Conservation (phyloP, 2,329 filamentous ascomycete species). For the Alternaria angustiovoidea region DNA sequence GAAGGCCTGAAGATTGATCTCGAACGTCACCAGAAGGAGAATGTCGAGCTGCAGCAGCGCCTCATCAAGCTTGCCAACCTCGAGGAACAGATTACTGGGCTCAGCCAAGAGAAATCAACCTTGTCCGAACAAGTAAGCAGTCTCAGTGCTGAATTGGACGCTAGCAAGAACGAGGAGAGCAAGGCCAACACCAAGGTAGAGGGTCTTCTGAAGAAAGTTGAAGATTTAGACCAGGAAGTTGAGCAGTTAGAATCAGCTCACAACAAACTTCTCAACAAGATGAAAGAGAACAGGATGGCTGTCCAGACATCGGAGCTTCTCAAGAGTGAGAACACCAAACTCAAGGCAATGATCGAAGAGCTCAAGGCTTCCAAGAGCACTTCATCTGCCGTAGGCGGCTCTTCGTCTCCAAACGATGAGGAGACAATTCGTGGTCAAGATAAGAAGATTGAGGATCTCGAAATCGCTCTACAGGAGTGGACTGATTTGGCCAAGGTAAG, state of each 20-base stretch:
- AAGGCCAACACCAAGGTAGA: constrained; percentile 11
- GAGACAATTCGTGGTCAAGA: constrained; percentile 12
- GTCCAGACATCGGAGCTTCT: not conserved
- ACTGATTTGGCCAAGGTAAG: constrained; percentile 26
- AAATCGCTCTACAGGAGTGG: constrained; percentile 29
- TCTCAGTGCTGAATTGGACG: constrained; percentile 20
- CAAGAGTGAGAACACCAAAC: constrained; percentile 12
- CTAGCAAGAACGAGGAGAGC: constrained; percentile 7
- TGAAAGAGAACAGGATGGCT: constrained; percentile 12
- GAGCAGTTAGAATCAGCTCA: constrained; percentile 18
- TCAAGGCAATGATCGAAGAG: constrained; percentile 9
- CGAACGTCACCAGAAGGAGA: constrained; percentile 21
- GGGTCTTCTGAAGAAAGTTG: constrained; percentile 15
- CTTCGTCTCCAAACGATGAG: constrained; percentile 1
- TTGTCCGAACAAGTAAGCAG: constrained; percentile 16
- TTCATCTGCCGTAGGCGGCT: not conserved
- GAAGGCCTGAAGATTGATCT: constrained; percentile 21
- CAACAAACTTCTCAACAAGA: constrained; percentile 21
- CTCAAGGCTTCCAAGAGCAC: constrained; percentile 8
- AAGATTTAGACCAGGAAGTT: constrained; percentile 19
- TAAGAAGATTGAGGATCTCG: constrained; percentile 17
- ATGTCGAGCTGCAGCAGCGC: constrained; percentile 23
- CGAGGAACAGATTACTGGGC: constrained; percentile 14
- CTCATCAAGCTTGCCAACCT: constrained; percentile 24
- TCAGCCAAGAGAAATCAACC: constrained; percentile 11